Conservation (phyloP, 345 rosid genomes). For the Brassica napus region Da-Ae NC_063441.1:22211501-22212000, state of each 20-base stretch:
- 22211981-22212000: background rate
- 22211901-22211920: slow-evolving; percentile 27
- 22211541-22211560: background rate
- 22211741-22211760: slow-evolving; percentile 60
- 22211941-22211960: slow-evolving; percentile 11
- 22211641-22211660: slow-evolving; percentile 63
- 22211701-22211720: slow-evolving; percentile 78
- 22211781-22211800: slow-evolving; percentile 7
- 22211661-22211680: slow-evolving; percentile 60
- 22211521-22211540: background rate
- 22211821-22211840: background rate
- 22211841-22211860: slow-evolving; percentile 1
- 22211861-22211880: slow-evolving; percentile 25
- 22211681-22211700: slow-evolving; percentile 56
- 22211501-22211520: background rate
- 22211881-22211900: slow-evolving; percentile 6
- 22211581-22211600: slow-evolving; percentile 55
- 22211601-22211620: slow-evolving; percentile 71
- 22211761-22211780: slow-evolving; percentile 36
- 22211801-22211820: slow-evolving; percentile 10
- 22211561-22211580: background rate
- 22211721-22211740: slow-evolving; percentile 66
- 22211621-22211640: slow-evolving; percentile 84
- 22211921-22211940: slow-evolving; percentile 1
- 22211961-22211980: slow-evolving; percentile 4